phyloP scores from a whole-genome alignment of 2,329 filamentous ascomycete genomes.

The Colletotrichum tamarilloi region DNA sequence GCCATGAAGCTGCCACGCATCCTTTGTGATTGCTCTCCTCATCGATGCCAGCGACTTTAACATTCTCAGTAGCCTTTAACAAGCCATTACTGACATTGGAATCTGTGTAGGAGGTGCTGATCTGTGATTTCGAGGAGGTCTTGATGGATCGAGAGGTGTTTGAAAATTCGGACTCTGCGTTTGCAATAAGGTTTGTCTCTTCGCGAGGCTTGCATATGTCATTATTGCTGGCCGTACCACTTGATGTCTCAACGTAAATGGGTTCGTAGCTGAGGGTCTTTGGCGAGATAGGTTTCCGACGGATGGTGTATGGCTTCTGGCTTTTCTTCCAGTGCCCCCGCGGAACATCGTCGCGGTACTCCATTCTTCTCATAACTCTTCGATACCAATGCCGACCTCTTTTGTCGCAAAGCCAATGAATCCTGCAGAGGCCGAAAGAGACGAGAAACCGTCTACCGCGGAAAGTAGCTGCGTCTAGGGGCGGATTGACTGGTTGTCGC shows the following conservation, averaged over 20 bases:
- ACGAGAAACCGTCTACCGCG: not conserved
- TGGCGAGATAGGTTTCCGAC: not conserved
- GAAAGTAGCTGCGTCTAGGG: not conserved
- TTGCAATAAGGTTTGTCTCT: not conserved
- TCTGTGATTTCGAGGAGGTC: not conserved
- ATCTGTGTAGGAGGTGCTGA: not conserved
- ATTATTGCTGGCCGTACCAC: not conserved
- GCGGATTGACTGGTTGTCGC: not conserved
- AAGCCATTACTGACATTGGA: not conserved
- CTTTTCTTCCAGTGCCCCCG: not conserved
- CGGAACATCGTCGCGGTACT: not conserved
- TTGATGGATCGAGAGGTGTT: no score
- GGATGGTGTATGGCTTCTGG: not conserved
- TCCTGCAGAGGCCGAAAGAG: not conserved
- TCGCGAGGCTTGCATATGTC: not conserved
- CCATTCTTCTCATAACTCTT: not conserved
- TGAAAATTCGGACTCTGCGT: not conserved
- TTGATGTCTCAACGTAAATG: not conserved
- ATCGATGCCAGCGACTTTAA: not conserved
- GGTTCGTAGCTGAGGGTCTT: not conserved
- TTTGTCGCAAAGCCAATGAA: not conserved
- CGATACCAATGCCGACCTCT: not conserved
- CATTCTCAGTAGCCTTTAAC: not conserved
- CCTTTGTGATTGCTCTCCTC: not conserved
- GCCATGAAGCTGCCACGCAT: not conserved